Conservation (phyloP, 1,139 yeast genomes). For the Hemisphaericaspora lyxosophila region DNA sequence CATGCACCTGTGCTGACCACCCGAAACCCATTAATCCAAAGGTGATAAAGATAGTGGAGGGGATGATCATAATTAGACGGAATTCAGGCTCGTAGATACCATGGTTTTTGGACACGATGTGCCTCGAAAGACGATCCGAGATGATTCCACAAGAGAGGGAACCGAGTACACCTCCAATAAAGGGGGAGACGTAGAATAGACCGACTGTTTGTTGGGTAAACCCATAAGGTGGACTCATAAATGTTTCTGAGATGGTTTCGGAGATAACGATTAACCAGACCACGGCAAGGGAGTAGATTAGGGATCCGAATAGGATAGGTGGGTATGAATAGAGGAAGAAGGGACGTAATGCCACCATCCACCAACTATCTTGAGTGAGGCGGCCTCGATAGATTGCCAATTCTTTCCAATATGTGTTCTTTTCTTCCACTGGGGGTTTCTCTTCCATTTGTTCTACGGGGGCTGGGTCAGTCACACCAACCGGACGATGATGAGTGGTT, state of each 20-base stretch:
- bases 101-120: slow-evolving; percentile 37
- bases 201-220: slow-evolving; percentile 53
- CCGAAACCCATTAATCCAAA: slow-evolving; percentile 64
- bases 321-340: slow-evolving; percentile 54
- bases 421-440: slow-evolving; percentile 6
- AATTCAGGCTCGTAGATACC: slow-evolving; percentile 67
- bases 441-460: background rate
- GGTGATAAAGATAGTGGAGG: slow-evolving; percentile 46
- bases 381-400: slow-evolving; percentile 42
- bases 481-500: slow-evolving; percentile 17
- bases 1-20: slow-evolving; percentile 50
- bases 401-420: slow-evolving; percentile 19
- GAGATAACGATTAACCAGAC: slow-evolving; percentile 65
- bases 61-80: slow-evolving; percentile 54
- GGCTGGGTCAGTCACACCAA: slow-evolving; percentile 19
- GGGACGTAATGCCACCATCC: slow-evolving; percentile 60
- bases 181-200: slow-evolving; percentile 57
- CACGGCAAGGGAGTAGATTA: slow-evolving; percentile 56
- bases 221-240: slow-evolving; percentile 44
- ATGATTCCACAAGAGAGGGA: slow-evolving; percentile 53
- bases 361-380: slow-evolving; percentile 51
- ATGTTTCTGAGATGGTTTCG: slow-evolving; percentile 54
- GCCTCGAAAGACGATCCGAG: slow-evolving; percentile 48
- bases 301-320: slow-evolving; percentile 51
- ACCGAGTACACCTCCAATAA: slow-evolving; percentile 59